Percentiles rank a stretch among this genome's conserved stretches.
These are phyloP conservation scores for Stellera chamaejasme DNA, from an alignment of 345 rosid genomes.

Conservation along the genomic window DNA sequence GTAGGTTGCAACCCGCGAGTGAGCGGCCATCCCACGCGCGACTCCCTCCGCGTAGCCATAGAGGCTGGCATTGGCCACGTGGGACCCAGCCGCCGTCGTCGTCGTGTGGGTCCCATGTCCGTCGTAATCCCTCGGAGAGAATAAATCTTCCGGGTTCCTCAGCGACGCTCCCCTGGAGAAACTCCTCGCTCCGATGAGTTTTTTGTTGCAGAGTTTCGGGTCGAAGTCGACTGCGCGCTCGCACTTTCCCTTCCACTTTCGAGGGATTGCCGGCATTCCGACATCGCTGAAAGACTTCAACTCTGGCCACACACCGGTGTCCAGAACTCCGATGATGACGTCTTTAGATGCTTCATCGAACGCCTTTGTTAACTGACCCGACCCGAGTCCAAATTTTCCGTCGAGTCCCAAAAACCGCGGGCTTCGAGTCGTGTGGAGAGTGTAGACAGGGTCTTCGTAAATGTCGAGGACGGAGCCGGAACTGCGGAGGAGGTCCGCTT, in stretches of 20 bases:
- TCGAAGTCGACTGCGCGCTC: slow-evolving; percentile 63
- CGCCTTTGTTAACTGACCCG: slow-evolving; percentile 12
- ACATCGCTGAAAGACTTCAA: slow-evolving; percentile 55
- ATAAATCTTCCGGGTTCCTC: slow-evolving; percentile 32
- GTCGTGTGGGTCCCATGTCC: slow-evolving; percentile 94
- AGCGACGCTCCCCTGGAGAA: slow-evolving; percentile 46
- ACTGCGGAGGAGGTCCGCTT: slow-evolving; percentile 42
- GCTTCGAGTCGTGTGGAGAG: slow-evolving; percentile 75
- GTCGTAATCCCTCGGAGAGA: slow-evolving; percentile 64
- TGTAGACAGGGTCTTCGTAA: slow-evolving; percentile 59
- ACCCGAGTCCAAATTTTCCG: slow-evolving; percentile 30
- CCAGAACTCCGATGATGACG: slow-evolving; percentile 74
- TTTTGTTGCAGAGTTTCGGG: slow-evolving; percentile 58
- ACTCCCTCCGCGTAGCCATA: slow-evolving; percentile 80
- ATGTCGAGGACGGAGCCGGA: slow-evolving; percentile 53
- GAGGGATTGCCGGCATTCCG: slow-evolving; percentile 60
- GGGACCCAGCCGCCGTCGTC: slow-evolving; percentile 69
- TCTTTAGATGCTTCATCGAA: slow-evolving; percentile 33
- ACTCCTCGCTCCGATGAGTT: slow-evolving; percentile 70
- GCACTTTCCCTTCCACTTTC: slow-evolving; percentile 67
- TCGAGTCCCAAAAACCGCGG: slow-evolving; percentile 76
- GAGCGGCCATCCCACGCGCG: slow-evolving; percentile 75
- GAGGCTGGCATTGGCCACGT: slow-evolving; percentile 56
- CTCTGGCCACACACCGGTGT: slow-evolving; percentile 93
- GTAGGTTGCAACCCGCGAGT: slow-evolving; percentile 65